Evolutionary conservation across 2,329 filamentous ascomycete species (phyloP), one percentile per base, ranked within the genome.

Genomic region (Sphaerulina populicola): DNA sequence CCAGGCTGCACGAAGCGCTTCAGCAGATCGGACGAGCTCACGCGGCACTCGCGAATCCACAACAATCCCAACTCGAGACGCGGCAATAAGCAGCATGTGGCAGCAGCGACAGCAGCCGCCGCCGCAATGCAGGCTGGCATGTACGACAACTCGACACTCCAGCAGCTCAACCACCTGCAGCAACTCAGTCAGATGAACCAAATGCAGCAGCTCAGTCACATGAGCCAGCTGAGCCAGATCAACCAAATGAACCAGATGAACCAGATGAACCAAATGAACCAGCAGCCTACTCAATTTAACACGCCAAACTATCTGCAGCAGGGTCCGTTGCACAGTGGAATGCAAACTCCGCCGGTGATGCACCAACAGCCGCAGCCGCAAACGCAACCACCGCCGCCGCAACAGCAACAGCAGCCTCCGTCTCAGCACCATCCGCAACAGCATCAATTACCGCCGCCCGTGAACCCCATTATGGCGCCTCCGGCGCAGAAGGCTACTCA

Each of bases 1-100:
- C 89, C 88, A 3, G 89, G 90, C 63, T 97, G 91, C 81, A 91
- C 87, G 62, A 97, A 97, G 74, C 88, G 91, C 65, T 97, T 98
- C 75, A 94, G 88, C 58, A 84, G 91, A 58, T 96, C 91, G 10
- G 91, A 98, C 68, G 91, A 98, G 73, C 78, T 98, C 62, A 98
- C 93, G 56, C 84, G 91, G 55, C 91, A 98, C 73, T 96, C 91
- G 68, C 82, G 91, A 69, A 98, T 98, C 74, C 91, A 98, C 80
- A 96, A 88, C 81, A 98, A 97, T 73, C 91, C 93, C 53, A 97
- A 97, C 77, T 96, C 90, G 52, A 80, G 93, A 67, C 78, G 91
- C 66, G 90, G 88, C 60, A 94, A 94, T 77, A 95, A 95, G 76
- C 81, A 82, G 54, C 77, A 82, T 66, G 76, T 77, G 54, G 73